phyloP scores from a whole-genome alignment of 2,329 filamentous ascomycete species.

The Didymellaceae sp. region DNA sequence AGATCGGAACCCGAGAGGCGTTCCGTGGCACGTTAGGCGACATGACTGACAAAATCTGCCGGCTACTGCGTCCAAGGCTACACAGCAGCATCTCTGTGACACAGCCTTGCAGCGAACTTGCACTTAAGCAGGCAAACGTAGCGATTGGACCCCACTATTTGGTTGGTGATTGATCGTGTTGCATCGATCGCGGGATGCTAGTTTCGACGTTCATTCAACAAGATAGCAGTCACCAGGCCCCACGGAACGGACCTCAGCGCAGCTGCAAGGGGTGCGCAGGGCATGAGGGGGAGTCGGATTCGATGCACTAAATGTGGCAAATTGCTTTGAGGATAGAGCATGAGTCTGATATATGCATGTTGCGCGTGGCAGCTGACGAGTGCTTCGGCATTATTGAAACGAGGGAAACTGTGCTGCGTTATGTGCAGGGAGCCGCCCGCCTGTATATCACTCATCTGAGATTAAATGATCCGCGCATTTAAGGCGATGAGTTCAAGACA shows the following conservation, averaged over 20 bases:
- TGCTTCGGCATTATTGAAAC: neutral
- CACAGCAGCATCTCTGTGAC: conserved; percentile 19
- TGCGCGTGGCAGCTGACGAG: neutral
- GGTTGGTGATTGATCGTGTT: conserved; percentile 9
- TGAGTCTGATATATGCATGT: too few relatives aligned
- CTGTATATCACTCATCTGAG: too few relatives aligned
- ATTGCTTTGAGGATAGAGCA: neutral
- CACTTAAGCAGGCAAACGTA: conserved; percentile 26
- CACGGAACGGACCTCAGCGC: conserved; percentile 16
- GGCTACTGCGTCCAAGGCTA: conserved; percentile 26
- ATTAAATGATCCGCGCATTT: neutral
- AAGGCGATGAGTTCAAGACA: too few relatives aligned
- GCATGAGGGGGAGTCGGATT: too few relatives aligned
- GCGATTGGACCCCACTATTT: conserved; percentile 25
- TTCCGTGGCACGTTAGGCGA: conserved; percentile 35
- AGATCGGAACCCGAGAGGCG: conserved; percentile 31
- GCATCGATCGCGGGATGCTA: conserved; percentile 20
- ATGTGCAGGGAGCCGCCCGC: too few relatives aligned
- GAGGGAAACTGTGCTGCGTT: too few relatives aligned
- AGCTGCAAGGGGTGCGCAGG: conserved; percentile 22
- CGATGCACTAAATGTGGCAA: neutral
- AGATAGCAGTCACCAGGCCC: conserved; percentile 13
- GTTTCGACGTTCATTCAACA: conserved; percentile 27
- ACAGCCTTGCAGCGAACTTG: conserved; percentile 24
- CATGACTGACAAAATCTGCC: conserved; percentile 28